Conservation (phyloP, 225 moss, liverwort and hornwort genomes). For the Pseudoscleropodium purum region DNA sequence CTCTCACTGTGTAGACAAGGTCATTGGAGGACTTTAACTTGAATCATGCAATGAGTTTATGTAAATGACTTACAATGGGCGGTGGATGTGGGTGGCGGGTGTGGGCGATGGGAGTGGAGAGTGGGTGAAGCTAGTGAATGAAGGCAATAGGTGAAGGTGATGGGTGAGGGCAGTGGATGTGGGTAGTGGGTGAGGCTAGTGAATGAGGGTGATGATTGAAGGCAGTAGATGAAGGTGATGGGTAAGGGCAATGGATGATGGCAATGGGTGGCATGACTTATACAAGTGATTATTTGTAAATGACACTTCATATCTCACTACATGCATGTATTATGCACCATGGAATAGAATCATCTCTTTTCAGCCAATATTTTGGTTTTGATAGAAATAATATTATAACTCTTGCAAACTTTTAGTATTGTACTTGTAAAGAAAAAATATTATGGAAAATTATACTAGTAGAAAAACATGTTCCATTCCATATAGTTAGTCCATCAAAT, state of each 20-base stretch:
- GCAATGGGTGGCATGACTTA: too few species aligned
- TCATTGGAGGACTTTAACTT: too few species aligned
- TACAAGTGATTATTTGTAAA: not conserved
- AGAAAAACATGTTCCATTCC: not conserved
- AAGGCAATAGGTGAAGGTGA: too few species aligned
- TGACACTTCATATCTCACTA: not conserved
- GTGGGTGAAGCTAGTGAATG: too few species aligned
- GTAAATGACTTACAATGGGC: not conserved
- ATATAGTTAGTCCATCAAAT: not conserved
- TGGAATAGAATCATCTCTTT: not conserved
- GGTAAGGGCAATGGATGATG: not conserved
- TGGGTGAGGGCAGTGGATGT: too few species aligned
- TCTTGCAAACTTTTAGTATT: not conserved
- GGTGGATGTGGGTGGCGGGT: too few species aligned
- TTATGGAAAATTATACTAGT: not conserved
- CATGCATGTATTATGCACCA: not conserved
- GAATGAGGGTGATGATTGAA: too few species aligned
- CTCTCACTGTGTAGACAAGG: fast-evolving
- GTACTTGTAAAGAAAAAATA: not conserved
- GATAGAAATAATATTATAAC: not conserved
- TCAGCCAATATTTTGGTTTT: not conserved
- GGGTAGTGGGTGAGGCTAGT: too few species aligned
- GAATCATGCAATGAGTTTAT: not conserved
- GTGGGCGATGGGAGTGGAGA: too few species aligned
- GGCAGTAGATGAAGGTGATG: too few species aligned